A percentile compares a stretch with the other conserved stretches of the same genome.
phyloP scores from a whole-genome alignment of 225 moss, liverwort and hornwort species.

The Anthoceros angustus region DNA sequence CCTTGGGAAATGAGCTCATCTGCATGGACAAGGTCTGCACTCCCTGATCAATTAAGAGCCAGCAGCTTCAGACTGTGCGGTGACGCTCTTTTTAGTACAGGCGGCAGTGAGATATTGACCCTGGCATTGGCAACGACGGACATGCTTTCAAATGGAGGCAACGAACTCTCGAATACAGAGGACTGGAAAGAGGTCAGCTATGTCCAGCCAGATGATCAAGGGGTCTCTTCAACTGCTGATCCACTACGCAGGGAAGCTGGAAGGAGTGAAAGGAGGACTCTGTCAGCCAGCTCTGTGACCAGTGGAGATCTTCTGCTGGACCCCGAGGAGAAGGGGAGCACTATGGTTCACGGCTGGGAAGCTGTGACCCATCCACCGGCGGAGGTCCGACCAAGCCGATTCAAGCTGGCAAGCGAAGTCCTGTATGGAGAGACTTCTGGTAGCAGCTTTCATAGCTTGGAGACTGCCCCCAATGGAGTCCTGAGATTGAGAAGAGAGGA shows the following conservation, averaged over 20 bases:
- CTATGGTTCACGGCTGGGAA: background rate
- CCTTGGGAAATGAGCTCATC: background rate
- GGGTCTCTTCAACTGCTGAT: too few species aligned
- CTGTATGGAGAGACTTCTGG: background rate
- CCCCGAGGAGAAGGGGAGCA: background rate
- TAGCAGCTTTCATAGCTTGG: background rate
- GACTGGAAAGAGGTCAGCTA: too few species aligned
- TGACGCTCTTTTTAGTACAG: background rate
- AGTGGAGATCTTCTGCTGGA: too few species aligned
- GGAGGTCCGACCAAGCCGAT: background rate
- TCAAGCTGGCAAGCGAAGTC: constrained; percentile 4
- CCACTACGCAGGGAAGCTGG: too few species aligned
- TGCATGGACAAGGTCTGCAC: background rate
- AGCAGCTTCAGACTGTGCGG: background rate
- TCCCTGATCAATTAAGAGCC: background rate
- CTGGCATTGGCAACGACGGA: background rate
- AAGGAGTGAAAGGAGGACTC: too few species aligned
- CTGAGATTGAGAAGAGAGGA: background rate
- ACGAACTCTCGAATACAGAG: too few species aligned
- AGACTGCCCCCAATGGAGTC: background rate
- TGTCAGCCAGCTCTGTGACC: too few species aligned
- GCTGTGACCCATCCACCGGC: background rate
- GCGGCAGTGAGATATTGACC: background rate
- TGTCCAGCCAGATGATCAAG: too few species aligned
- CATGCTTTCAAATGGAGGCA: background rate